Conservation (phyloP, 31 red algal genomes). For the Odonthalia washingtoniensis region DNA sequence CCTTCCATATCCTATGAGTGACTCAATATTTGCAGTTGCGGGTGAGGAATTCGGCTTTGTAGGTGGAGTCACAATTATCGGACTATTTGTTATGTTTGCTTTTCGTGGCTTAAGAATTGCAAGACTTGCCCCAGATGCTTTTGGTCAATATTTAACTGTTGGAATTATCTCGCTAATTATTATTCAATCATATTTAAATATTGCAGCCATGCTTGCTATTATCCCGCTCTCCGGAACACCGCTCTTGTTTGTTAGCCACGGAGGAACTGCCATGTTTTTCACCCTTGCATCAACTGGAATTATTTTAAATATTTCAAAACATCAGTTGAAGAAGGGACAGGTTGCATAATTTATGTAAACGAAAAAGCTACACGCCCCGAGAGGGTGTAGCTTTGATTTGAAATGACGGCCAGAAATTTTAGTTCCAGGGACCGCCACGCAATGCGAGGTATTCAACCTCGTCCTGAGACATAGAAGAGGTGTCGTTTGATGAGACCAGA, state of each 20-base stretch:
- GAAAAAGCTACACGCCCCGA: no score
- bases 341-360: no score
- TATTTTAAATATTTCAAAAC: slow-evolving; percentile 16
- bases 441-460: no score
- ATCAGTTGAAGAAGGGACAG: not conserved
- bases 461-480: no score
- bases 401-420: no score
- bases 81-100: not conserved
- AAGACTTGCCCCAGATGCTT: not conserved
- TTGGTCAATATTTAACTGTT: slow-evolving; percentile 8
- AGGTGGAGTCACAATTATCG: not conserved
- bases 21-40: slow-evolving; percentile 4
- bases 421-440: no score
- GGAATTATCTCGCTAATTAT: slow-evolving; percentile 1
- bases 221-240: slow-evolving; percentile 10
- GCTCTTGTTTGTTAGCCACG: slow-evolving; percentile 2
- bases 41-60: slow-evolving; percentile 18
- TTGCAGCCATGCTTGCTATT: not conserved
- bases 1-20: not conserved
- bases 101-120: slow-evolving; percentile 4
- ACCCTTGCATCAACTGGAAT: not conserved
- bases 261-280: not conserved
- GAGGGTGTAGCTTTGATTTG: no score
- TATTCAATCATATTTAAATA: slow-evolving; percentile 15
- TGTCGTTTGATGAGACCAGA: no score